Evolutionary conservation across 2,329 filamentous ascomycete species (phyloP), one percentile per base, ranked within the genome.

Genomic region (Alternaria gaisen): DNA sequence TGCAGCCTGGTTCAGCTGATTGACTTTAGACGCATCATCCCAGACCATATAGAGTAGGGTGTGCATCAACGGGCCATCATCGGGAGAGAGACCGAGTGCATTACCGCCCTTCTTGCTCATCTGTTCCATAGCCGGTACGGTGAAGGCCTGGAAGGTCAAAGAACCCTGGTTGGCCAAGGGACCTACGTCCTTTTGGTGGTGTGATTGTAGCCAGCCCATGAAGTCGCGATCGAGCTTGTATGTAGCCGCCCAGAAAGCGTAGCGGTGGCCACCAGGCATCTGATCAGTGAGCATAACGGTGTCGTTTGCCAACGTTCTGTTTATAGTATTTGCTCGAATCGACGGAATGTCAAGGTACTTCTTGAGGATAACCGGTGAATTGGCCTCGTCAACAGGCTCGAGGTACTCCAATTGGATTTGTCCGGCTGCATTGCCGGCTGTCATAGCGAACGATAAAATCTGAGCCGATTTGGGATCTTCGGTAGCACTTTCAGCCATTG

Each of bases 281-380:
- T 68, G 64, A 2, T 56, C 63, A 32, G 75, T 75, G 18, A 80
- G 70, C 53, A 80, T 72, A n/a, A 71, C 58, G 3, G 78, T 78
- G 22, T 81, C 57, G 24, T 65, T 53, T n/a, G 56, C 51, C 9
- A 71, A 58, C 48, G 43, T 60, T 57, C 46, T 46, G 61, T 46
- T 61, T 53, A 53, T 51, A 65, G 42, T 47, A 46, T 26, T 48
- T 7, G 43, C 58, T 30, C 41, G 22, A n/a, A 66, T 20, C 4
- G 61, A 22, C 3, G 67, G 63, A 24, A 69, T 65, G 0, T 56
- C 40, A 10, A 62, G 47, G 36, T 66, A 64, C 9, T 42, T 40
- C 50, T 63, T 24, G 56, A 69, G 58, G 51, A 65, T 52, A 51
- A 54, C 32, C 10, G 61, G 63, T 40, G 61, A 54, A 43, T 65